Base-by-base conservation (phyloP, 2,329 filamentous ascomycete species). In the Exophiala mesophila region DNA sequence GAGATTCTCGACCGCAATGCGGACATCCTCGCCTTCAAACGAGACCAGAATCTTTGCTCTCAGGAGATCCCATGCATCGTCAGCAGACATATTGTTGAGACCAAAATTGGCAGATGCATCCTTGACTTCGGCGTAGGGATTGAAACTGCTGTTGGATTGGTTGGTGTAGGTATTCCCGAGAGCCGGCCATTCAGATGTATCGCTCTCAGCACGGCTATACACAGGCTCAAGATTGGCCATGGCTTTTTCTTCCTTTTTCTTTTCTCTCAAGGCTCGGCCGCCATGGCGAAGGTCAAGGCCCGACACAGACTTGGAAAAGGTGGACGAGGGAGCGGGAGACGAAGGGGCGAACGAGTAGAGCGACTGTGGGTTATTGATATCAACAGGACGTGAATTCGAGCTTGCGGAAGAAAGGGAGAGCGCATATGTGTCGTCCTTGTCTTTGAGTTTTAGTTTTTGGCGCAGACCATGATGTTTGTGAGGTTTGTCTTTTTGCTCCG, bases 221-320 rank as follows among this genome's bases (percentile, higher is more conserved):
- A 52, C 58, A 15, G 57, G 52, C 39, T 63, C 60, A 8, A 62
- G 50, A 20, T 26, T 41, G 13, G 55, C 48, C 16, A 52, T 47
- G 4, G 61, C 63, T 12, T 55, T 44, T 50, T 86, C 82, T 48
- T 85, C 82, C 53, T 83, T 82, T 61, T 83, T 84, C 70, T 90
- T 94, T 59, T 95, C 88, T 26, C 85, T 77, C 33, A 89, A 64
- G 5, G 82, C 84, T 30, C 83, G 76, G 1, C 82, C 85, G 30
- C 83, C 86, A 65, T 90, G 85, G 38, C 86, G 74, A 18, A 90
- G 67, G 62, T 90, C 86, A 31, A 90, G 69, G 0, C 84, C 85
- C 45, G 85, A 90, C 58, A 92, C 85, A 3, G 83, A 84, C 65
- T 92, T 94, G 26, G 82, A 74, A 60, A 97, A 94, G 1, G 74